Conservation (phyloP, 441 rosid species). For the Brassica hybrid region DNA sequence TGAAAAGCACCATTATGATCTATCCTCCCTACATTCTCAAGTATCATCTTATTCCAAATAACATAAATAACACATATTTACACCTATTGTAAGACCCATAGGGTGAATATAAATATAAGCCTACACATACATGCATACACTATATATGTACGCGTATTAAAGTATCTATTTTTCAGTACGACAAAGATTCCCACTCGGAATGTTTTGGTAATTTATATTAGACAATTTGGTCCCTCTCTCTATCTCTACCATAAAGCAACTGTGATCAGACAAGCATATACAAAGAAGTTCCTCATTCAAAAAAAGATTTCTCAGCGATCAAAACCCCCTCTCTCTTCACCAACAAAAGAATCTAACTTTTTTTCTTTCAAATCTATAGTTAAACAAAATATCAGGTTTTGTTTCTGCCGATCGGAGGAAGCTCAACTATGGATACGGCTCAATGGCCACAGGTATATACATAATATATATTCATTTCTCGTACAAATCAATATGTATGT, state of each 20-base stretch:
- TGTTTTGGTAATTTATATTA: conserved; percentile 36
- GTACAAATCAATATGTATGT: conserved; percentile 12
- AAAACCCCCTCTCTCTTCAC: conserved; percentile 30
- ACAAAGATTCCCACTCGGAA: conserved; percentile 52
- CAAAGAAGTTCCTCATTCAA: conserved; percentile 39
- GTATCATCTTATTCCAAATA: background rate
- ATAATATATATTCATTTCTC: background rate
- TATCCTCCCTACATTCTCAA: background rate
- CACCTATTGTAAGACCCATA: background rate
- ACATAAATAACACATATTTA: background rate
- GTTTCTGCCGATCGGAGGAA: conserved; percentile 36
- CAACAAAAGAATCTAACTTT: conserved; percentile 4
- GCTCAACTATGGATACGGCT: conserved; percentile 82
- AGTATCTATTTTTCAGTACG: conserved; percentile 32
- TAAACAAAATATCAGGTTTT: conserved; percentile 26
- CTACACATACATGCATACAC: conserved; percentile 23
- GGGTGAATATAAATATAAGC: background rate
- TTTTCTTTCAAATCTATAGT: background rate
- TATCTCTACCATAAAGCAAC: conserved; percentile 40
- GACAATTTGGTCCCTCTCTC: conserved; percentile 32
- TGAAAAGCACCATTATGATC: background rate
- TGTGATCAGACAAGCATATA: conserved; percentile 39
- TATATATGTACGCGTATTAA: conserved; percentile 31
- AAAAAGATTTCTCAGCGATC: conserved; percentile 40
- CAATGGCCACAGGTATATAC: conserved; percentile 94